Percentiles rank a stretch among this genome's conserved stretches.
phyloP scores from a whole-genome alignment of 2,329 filamentous ascomycete genomes.

The Exophiala spinifera region DNA sequence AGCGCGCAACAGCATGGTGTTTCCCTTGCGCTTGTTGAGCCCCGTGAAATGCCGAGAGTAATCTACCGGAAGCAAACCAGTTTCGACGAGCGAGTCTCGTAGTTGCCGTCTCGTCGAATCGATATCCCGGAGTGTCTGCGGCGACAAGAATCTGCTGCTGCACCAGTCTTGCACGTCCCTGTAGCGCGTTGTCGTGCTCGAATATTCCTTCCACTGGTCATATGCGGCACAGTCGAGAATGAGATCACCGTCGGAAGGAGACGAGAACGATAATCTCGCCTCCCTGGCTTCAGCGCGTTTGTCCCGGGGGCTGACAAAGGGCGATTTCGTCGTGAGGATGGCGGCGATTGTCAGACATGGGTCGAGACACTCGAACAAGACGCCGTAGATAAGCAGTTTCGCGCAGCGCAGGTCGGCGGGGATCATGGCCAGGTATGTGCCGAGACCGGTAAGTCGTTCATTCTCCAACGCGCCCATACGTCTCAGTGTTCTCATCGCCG shows the following conservation, averaged over 20 bases:
- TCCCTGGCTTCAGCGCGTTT: constrained; percentile 78
- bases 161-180: constrained; percentile 73
- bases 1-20: constrained; percentile 59
- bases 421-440: constrained; percentile 89
- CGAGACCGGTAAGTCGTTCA: constrained; percentile 83
- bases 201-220: constrained; percentile 73
- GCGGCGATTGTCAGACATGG: constrained; percentile 84
- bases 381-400: constrained; percentile 92
- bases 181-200: constrained; percentile 49
- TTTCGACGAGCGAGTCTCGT: constrained; percentile 77
- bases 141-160: constrained; percentile 77
- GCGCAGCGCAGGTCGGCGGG: constrained; percentile 88
- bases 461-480: constrained; percentile 81
- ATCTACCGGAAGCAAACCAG: constrained; percentile 67
- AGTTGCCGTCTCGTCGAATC: constrained; percentile 82
- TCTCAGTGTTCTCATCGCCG: constrained; percentile 72
- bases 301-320: constrained; percentile 80
- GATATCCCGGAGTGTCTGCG: constrained; percentile 82
- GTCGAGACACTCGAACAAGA: constrained; percentile 88
- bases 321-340: constrained; percentile 77
- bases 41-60: constrained; percentile 52
- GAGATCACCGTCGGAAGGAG: constrained; percentile 76
- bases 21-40: constrained; percentile 24
- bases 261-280: constrained; percentile 67
- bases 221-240: constrained; percentile 83